These are phyloP conservation scores for Dipteronia sinensis DNA, from an alignment of 345 rosid species.

Conservation along the genomic window DNA sequence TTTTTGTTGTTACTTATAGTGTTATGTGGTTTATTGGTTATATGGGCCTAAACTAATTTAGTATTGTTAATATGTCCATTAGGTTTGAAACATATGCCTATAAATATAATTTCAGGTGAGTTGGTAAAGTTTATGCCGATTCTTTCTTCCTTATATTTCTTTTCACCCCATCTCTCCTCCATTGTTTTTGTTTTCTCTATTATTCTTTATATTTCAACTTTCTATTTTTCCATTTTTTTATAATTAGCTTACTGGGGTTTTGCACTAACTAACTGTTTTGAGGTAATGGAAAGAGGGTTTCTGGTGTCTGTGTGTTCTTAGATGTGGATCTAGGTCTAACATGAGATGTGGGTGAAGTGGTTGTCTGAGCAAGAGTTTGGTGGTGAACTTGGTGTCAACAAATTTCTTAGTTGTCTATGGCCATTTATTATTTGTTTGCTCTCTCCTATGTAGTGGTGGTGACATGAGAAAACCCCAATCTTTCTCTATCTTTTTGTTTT, in stretches of 20 bases:
- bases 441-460: not conserved
- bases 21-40: not conserved
- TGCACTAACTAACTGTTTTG: not conserved
- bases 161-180: not conserved
- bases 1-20: not conserved
- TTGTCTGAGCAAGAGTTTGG: not conserved
- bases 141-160: not conserved
- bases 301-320: not conserved
- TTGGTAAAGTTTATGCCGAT: not conserved
- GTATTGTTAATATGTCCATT: not conserved
- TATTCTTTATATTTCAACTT: no score
- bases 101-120: not conserved
- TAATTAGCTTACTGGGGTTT: not conserved
- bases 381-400: not conserved
- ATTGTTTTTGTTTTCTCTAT: not conserved
- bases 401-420: not conserved
- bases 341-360: not conserved
- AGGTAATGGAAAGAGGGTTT: not conserved
- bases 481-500: not conserved
- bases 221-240: no score
- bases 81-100: not conserved
- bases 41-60: not conserved
- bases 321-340: not conserved
- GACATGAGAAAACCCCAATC: not conserved
- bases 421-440: not conserved